These are phyloP conservation scores for Lepiota venenata DNA, from an alignment of 768 basidiomycete species.

Conservation along the genomic window DNA sequence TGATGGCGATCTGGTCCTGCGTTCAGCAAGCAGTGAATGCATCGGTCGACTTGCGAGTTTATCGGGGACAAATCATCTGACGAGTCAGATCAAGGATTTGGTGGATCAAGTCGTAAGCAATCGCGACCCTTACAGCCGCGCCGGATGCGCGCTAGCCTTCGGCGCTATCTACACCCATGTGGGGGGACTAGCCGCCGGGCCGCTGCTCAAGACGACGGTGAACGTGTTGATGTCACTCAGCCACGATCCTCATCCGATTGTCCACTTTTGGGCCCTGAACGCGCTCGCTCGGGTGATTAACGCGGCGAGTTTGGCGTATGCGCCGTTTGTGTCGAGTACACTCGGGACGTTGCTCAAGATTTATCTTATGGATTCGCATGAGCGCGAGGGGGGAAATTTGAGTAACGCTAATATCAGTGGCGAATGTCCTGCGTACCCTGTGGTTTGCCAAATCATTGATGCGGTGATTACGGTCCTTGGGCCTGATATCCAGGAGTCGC, in stretches of 20 bases:
- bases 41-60: slow-evolving; percentile 85
- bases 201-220: slow-evolving; percentile 91
- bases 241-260: slow-evolving; percentile 94
- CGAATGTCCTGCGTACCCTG: slow-evolving; percentile 89
- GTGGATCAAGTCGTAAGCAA: slow-evolving; percentile 95
- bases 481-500: slow-evolving; percentile 91
- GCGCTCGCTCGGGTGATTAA: slow-evolving; percentile 86
- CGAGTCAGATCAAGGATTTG: slow-evolving; percentile 81
- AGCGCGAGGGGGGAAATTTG: slow-evolving; percentile 80
- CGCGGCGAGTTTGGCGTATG: slow-evolving; percentile 88
- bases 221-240: slow-evolving; percentile 93
- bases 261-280: slow-evolving; percentile 90
- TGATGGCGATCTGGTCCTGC: slow-evolving; percentile 74
- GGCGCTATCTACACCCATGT: slow-evolving; percentile 90
- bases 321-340: slow-evolving; percentile 84
- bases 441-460: slow-evolving; percentile 89
- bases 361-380: slow-evolving; percentile 87
- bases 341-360: slow-evolving; percentile 89
- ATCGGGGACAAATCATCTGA: slow-evolving; percentile 80
- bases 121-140: slow-evolving; percentile 87
- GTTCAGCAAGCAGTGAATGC: slow-evolving; percentile 80
- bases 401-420: slow-evolving; percentile 83
- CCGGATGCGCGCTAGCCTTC: slow-evolving; percentile 91
- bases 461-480: slow-evolving; percentile 92
- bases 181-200: slow-evolving; percentile 92